A percentile compares a stretch with the other conserved stretches of the same genome.
phyloP scores from a whole-genome alignment of 2,329 filamentous ascomycete genomes.

The Gnomoniopsis smithogilvyi region DNA sequence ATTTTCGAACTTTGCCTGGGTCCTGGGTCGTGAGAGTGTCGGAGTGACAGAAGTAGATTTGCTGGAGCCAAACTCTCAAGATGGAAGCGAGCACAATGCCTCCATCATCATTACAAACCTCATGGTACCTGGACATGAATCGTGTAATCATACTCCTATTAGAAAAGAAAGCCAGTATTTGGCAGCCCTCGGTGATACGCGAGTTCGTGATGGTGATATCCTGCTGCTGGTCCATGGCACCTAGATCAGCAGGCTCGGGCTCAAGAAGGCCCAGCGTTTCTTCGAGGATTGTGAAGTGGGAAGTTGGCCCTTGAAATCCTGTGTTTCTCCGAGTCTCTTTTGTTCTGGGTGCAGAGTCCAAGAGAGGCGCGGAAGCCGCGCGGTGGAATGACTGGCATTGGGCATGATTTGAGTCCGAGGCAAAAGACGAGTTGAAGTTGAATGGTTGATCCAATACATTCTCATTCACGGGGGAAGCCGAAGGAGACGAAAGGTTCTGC shows the following conservation, averaged over 20 bases:
- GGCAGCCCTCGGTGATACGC: constrained; percentile 28
- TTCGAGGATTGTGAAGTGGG: constrained; percentile 28
- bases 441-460: background rate
- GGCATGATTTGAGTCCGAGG: constrained; percentile 14
- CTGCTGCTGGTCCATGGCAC: constrained; percentile 21
- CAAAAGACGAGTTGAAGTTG: constrained; percentile 5
- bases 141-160: constrained; percentile 27
- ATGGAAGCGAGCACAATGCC: constrained; percentile 26
- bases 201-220: constrained; percentile 27
- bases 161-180: constrained; percentile 30
- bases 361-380: constrained; percentile 28
- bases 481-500: background rate
- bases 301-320: constrained; percentile 30
- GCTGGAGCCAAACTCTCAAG: constrained; percentile 31
- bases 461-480: background rate
- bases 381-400: constrained; percentile 24
- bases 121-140: constrained; percentile 27
- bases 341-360: constrained; percentile 19
- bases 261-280: constrained; percentile 28
- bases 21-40: constrained; percentile 28
- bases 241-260: constrained; percentile 23
- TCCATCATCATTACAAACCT: constrained; percentile 25
- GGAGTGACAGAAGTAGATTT: constrained; percentile 26
- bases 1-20: constrained; percentile 28
- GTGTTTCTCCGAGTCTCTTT: constrained; percentile 22